Conservation (phyloP, 2,329 filamentous ascomycete species). For the Ilyonectria destructans region DNA sequence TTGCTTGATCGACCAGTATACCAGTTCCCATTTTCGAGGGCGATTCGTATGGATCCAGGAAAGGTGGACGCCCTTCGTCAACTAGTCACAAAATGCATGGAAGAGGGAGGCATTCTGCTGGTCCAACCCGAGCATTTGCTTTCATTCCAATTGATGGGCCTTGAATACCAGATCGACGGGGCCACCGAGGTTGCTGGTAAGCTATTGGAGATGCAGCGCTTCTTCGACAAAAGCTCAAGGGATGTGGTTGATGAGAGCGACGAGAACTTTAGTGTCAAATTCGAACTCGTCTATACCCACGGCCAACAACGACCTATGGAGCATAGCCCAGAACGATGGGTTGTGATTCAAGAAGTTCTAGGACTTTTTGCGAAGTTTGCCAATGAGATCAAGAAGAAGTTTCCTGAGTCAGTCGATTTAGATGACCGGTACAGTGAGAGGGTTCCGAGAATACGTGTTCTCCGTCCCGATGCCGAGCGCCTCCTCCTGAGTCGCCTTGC, state of each 20-base stretch:
- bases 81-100: constrained; percentile 64
- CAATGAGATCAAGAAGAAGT: constrained; percentile 45
- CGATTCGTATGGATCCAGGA: constrained; percentile 52
- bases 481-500: constrained; percentile 56
- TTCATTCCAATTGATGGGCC: constrained; percentile 75
- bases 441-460: constrained; percentile 67
- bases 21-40: constrained; percentile 73
- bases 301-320: constrained; percentile 68
- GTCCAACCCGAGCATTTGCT: constrained; percentile 77
- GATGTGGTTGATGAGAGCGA: constrained; percentile 79
- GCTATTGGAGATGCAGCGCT: constrained; percentile 61
- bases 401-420: constrained; percentile 63
- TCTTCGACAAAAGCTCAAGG: constrained; percentile 61
- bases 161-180: constrained; percentile 63
- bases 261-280: constrained; percentile 73
- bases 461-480: constrained; percentile 54
- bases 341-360: constrained; percentile 68
- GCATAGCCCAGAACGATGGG: constrained; percentile 71
- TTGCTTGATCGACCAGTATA: constrained; percentile 69
- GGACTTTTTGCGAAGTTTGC: constrained; percentile 56
- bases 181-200: constrained; percentile 45
- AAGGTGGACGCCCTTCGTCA: constrained; percentile 56
- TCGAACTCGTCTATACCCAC: constrained; percentile 77
- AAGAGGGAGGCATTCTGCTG: constrained; percentile 69
- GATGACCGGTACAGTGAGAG: constrained; percentile 47